These are phyloP conservation scores for Pinus taeda DNA, from an alignment of 75 land plant species.

Conservation along the genomic window DNA sequence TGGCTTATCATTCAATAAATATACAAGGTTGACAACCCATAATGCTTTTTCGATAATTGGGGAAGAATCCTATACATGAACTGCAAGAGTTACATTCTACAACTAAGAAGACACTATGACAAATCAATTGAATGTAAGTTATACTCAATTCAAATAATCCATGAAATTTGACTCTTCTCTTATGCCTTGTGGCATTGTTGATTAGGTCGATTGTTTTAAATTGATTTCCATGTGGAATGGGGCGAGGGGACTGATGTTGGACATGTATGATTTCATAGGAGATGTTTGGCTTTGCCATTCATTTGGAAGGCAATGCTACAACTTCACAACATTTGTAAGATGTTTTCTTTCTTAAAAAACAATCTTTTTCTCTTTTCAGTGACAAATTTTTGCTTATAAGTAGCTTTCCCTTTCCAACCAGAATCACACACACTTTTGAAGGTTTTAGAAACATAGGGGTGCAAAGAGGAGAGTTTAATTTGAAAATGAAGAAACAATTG, in stretches of 20 bases:
- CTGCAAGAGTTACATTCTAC: constrained; percentile 65
- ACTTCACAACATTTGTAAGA: constrained; percentile 87
- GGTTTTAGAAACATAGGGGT: too few relatives aligned
- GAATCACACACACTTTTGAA: too few relatives aligned
- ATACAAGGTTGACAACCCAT: constrained; percentile 78
- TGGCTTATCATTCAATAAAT: constrained; percentile 78
- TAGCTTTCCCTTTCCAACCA: neutral
- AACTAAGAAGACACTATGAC: constrained; percentile 81
- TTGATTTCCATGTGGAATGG: constrained; percentile 54
- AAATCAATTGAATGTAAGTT: constrained; percentile 57
- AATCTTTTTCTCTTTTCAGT: neutral
- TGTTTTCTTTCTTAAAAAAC: neutral
- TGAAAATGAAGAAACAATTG: too few relatives aligned
- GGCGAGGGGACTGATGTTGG: constrained; percentile 79
- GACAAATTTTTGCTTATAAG: neutral
- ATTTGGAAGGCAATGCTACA: constrained; percentile 69
- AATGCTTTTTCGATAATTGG: constrained; percentile 65
- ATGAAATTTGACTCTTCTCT: neutral
- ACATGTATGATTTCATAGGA: constrained; percentile 79
- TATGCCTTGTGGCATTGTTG: neutral
- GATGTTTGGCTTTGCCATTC: constrained; percentile 93
- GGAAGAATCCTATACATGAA: constrained; percentile 46
- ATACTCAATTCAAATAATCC: neutral
- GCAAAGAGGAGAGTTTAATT: too few relatives aligned
- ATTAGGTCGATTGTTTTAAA: neutral